These are phyloP conservation scores for Pulveroboletus frians DNA, from an alignment of 768 basidiomycete species.

Conservation along the genomic window DNA sequence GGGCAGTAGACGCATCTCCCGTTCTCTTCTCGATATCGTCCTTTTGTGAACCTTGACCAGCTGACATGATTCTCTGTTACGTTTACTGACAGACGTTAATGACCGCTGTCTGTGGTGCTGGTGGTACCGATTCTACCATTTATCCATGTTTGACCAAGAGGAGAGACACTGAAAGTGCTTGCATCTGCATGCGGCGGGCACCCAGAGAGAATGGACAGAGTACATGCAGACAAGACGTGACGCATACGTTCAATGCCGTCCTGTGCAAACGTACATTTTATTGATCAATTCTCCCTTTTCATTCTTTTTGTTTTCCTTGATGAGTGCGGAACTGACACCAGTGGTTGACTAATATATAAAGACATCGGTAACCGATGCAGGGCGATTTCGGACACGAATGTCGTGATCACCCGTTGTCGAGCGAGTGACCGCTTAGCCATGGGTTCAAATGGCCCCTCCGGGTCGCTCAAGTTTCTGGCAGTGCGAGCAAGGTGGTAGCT, in stretches of 20 bases:
- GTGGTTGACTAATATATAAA: not conserved
- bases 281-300: not conserved
- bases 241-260: not conserved
- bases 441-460: not conserved
- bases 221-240: not conserved
- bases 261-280: not conserved
- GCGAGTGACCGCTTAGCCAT: not conserved
- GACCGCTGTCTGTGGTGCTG: conserved; percentile 3
- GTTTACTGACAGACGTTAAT: not conserved
- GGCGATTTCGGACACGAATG: not conserved
- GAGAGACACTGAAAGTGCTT: not conserved
- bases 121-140: not conserved
- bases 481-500: not conserved
- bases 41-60: not conserved
- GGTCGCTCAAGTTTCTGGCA: not conserved
- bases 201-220: too few relatives aligned
- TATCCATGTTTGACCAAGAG: conserved; percentile 6
- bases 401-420: not conserved
- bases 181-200: not conserved
- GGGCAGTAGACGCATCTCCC: too few relatives aligned
- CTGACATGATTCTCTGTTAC: conserved; percentile 3
- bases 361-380: too few relatives aligned
- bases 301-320: not conserved
- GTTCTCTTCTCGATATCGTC: conserved; percentile 2
- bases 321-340: not conserved